Base-by-base conservation (phyloP, 768 basidiomycete genomes). In the Panaeolus papilionaceus region DNA sequence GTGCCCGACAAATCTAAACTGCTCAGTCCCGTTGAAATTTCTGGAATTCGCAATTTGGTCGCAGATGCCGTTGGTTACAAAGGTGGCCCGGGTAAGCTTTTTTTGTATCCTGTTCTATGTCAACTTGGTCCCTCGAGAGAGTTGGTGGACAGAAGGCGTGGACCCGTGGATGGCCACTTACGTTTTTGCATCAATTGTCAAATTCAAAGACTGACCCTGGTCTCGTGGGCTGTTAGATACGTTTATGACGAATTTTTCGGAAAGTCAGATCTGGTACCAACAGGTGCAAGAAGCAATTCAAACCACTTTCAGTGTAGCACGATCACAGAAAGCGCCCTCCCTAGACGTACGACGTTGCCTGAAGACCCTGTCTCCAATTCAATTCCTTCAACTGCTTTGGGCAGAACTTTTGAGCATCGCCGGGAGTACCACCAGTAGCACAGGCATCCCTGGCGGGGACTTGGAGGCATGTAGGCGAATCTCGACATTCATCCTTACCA, bases 351-450 rank as follows among this genome's bases (percentile, higher is more conserved):
- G 87, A 61, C 84, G 87, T 33, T 92, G 89, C 71, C 81, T 93
- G n/a, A 84, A 84, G 49, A 77, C 86, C 66, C 79, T 81, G 0
- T 78, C 87, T 4, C 88, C 91, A 3, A 83, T 85, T 8, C 83
- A 85, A 67, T 93, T 94, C 72, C 82, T 94, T 40, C 76, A 83
- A 28, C 72, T 86, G 1, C 79, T 94, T n/a, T 95, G 93, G 92
- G 79, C 80, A 14, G 91, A 93, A 73, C 77, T 93, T 38, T 76
- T 81, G 38, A 75, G 79, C 26, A 80, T 86, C 2, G 86, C 88
- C 20, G 54, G 54, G 14, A 58, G 54, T 33, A 37, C 54, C 26
- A 58, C 54, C 26, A 58, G 54, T 28, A 58, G 54, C 54, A 58
- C 54, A 58, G 54, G 54, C 4, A 58, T 58, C 33, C 85, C 79